Evolutionary conservation across 495 filamentous ascomycete genomes (phyloP), one percentile per base, ranked within the genome.

Genomic region (Tricharina praecox): DNA sequence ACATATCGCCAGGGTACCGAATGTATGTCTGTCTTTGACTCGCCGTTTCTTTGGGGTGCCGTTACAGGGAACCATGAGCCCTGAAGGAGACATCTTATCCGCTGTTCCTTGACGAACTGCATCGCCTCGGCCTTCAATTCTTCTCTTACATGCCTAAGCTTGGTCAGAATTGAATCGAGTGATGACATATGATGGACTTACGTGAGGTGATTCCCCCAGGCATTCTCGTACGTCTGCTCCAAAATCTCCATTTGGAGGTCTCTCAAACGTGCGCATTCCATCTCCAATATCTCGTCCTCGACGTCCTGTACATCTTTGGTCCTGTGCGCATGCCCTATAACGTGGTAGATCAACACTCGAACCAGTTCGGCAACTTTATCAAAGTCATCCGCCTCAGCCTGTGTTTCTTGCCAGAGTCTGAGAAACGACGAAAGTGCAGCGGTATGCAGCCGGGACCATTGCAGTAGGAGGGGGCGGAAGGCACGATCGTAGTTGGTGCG

Each of bases 51-150:
- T 19, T 26, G 49, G 23, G 45, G 13, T 1, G 13, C 45, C 25
- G 30, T 23, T 45, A 80, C 74, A 4, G 81, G 74, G 58, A 99
- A 96, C 92, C 92, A 99, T 18, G 78, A 75, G 21, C 90, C 90
- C 48, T 81, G 74, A 10, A 95, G 69, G 11, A 99, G 68, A 61
- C 85, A 95, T n/a, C 92, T 74, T 45, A 95, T 82, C 38, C 90
- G 77, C 62, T 97, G 90, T 62, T 97, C 90, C 59, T 90, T 94
- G 58, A 96, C 80, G 56, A 97, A 97, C 54, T 93, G 83, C 32
- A 93, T 65, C 18, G 90, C 86, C 59, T 97, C 90, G 53, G 87
- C 77, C 52, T 88, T 81, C 9, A 96, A 68, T 64, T 94, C 83
- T 36, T 94, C 85, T n/a, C 87, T 79, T 10, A 95, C 84, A 62